These are phyloP conservation scores for Citeromyces nyonsensis DNA, from an alignment of 805 yeast genomes.

Conservation along the genomic window DNA sequence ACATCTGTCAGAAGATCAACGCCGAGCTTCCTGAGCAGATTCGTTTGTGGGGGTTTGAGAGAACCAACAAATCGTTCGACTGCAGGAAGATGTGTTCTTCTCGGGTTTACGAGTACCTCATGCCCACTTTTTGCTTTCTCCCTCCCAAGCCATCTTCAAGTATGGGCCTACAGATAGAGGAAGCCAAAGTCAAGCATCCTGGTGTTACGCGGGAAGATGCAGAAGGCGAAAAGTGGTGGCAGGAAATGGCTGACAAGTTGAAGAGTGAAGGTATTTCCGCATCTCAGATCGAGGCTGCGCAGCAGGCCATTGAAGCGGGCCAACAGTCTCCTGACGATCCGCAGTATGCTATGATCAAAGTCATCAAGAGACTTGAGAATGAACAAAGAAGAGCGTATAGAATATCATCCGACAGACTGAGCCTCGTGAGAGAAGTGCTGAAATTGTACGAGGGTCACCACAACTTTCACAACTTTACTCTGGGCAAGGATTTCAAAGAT, in stretches of 20 bases:
- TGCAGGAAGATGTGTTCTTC: constrained; percentile 92
- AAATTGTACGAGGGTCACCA: constrained; percentile 71
- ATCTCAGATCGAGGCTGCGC: constrained; percentile 18
- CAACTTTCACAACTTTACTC: constrained; percentile 45
- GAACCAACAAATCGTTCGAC: constrained; percentile 84
- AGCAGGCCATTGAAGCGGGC: constrained; percentile 17
- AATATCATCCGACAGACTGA: constrained; percentile 44
- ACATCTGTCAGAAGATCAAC: constrained; percentile 63
- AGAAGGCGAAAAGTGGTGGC: constrained; percentile 74
- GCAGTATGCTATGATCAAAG: constrained; percentile 20
- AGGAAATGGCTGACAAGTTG: constrained; percentile 21
- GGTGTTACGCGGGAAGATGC: constrained; percentile 43
- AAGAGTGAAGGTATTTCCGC: constrained; percentile 21
- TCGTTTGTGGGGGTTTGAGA: constrained; percentile 82
- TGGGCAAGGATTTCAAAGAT: constrained; percentile 55
- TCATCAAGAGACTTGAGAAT: constrained; percentile 49
- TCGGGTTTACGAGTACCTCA: constrained; percentile 84
- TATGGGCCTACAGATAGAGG: constrained; percentile 42
- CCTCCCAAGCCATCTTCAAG: constrained; percentile 77
- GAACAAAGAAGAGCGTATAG: constrained; percentile 54
- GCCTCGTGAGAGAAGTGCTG: constrained; percentile 52
- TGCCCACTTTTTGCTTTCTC: constrained; percentile 82
- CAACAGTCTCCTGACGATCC: constrained; percentile 18
- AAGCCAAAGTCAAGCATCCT: constrained; percentile 36
- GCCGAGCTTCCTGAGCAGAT: constrained; percentile 67